Percentiles rank a stretch among this genome's conserved stretches.
Evolutionary conservation across 1,284 basidiomycete species (phyloP).

Genomic region (Moesziomyces parantarcticus): DNA sequence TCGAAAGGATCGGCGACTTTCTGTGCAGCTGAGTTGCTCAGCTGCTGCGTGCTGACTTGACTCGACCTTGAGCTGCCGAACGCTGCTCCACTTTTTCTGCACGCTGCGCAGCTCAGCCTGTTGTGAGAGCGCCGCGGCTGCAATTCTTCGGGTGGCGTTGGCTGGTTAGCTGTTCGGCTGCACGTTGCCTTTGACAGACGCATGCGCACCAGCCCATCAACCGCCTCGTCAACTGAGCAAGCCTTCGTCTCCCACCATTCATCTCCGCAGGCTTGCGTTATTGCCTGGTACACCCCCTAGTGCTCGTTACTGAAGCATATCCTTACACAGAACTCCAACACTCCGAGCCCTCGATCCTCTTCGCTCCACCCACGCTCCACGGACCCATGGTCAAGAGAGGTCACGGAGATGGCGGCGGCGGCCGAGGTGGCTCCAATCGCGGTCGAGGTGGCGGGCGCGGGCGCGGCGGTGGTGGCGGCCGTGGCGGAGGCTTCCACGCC

Average conservation of each 20-base stretch:
- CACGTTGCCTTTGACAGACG: conserved; percentile 6
- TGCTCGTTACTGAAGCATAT: too few relatives aligned
- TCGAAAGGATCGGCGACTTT: conserved; percentile 8
- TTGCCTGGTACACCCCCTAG: too few relatives aligned
- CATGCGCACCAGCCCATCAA: neutral
- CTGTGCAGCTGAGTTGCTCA: neutral
- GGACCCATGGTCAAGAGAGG: conserved; percentile 34
- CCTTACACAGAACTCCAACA: too few relatives aligned
- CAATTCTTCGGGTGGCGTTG: conserved; percentile 6
- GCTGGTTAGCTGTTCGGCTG: conserved; percentile 6
- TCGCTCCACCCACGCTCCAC: neutral
- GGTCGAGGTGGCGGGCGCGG: conserved; percentile 7
- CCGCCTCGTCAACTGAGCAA: neutral
- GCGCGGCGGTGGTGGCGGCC: conserved; percentile 11
- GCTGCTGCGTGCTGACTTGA: conserved; percentile 33
- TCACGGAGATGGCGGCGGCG: conserved; percentile 23
- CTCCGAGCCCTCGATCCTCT: neutral
- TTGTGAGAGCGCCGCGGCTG: neutral
- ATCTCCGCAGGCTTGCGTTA: too few relatives aligned
- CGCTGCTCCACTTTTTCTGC: conserved; percentile 11
- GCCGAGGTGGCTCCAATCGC: conserved; percentile 16
- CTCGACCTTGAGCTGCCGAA: conserved; percentile 1
- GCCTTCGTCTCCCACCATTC: neutral
- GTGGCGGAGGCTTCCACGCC: conserved; percentile 22
- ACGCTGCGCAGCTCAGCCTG: conserved; percentile 3